Evolutionary conservation across 2,329 filamentous ascomycete genomes (phyloP), one percentile per base, ranked within the genome.

Genomic region (Zalaria sp.): DNA sequence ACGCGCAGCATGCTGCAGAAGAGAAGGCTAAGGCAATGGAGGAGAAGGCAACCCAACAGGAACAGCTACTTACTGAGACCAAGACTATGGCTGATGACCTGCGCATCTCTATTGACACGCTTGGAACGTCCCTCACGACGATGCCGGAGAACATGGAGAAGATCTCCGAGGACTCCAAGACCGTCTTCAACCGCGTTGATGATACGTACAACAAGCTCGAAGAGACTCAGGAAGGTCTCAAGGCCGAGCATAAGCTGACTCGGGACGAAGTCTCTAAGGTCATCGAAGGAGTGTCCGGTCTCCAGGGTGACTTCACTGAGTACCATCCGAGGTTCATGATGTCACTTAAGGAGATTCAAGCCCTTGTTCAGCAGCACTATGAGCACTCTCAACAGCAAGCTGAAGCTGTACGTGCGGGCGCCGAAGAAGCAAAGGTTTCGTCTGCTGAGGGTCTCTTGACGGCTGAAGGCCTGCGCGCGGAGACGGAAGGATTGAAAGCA

Each of bases 241-340:
- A 84, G 63, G 69, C 75, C 1, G 84, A 93, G 55, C 87, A 95
- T 54, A 74, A 85, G 50, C 74, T 84, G 50, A 93, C 88, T 6
- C 79, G 85, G 5, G 82, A 87, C 31, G 80, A 93, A 51, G 71
- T 94, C 41, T 75, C 81, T 51, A 81, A 86, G 54, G 78, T 84
- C 7, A 67, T 87, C 32, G 73, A 73, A 43, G 76, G 76, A 5
- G 78, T 94, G 10, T 80, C 83, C 50, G 78, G 77, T 25, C 67
- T 96, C 1, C 83, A 93, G 55, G 81, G 73, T 45, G 79, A 91
- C 44, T 73, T 93, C 27, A 75, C 74, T 5, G 87, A 95, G 57
- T 81, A 82, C 49, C 82, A 95, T 51, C 91, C 91, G 1, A 83
- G 93, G 63, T 83, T 96, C 49, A 73, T 95, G 43, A 80, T 89